Evolutionary conservation across 371 early-diverging fungal genomes (phyloP), one percentile per base, ranked within the genome.

Genomic region (Mortierella sp.): DNA sequence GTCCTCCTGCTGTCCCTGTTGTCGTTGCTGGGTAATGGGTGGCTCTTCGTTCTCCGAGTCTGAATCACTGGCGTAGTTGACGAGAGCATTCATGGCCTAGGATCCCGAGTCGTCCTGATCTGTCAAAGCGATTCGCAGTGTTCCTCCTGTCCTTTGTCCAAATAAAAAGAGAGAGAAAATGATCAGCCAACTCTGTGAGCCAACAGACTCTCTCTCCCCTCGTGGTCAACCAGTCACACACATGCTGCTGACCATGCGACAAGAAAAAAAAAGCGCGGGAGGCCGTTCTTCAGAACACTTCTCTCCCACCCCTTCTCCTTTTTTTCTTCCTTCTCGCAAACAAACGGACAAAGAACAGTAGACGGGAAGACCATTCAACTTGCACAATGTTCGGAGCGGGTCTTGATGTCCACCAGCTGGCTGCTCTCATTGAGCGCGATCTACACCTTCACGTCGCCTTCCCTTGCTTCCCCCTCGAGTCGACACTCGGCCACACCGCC

Each of bases 371-470:
- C 31, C 38, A n/a, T n/a, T n/a, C n/a, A n/a, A n/a, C n/a, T n/a
- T n/a, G n/a, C n/a, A n/a, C 16, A n/a, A 76, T 76, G 76, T 65
- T 76, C 53, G 76, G 76, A 28, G 46, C 64, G 26, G 70, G 66
- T 31, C 63, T 76, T 34, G 46, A 68, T 43, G 76, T 55, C 13
- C 45, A 74, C 28, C 67, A 81, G 18, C 61, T 81, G n/a, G 58
- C 65, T 10, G 53, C 54, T 26, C 74, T 80, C 48, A 84, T 89
- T 62, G 78, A 81, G 21, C 68, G 80, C 57, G 88, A 87, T 63
- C 78, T 89, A 27, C 78, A 82, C 39, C 83, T 89, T 34, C 82
- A 87, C 54, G 82, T 89, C 24, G 89, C 88, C 7, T 89, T 89
- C 78, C 86, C 88, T 10, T 85, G 83, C 58, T 84, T 87, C 46